A percentile compares a stretch with the other conserved stretches of the same genome.
These are phyloP conservation scores for Carex littledalei DNA, from an alignment of 176 grass and related monocot species.

Conservation along the genomic window DNA sequence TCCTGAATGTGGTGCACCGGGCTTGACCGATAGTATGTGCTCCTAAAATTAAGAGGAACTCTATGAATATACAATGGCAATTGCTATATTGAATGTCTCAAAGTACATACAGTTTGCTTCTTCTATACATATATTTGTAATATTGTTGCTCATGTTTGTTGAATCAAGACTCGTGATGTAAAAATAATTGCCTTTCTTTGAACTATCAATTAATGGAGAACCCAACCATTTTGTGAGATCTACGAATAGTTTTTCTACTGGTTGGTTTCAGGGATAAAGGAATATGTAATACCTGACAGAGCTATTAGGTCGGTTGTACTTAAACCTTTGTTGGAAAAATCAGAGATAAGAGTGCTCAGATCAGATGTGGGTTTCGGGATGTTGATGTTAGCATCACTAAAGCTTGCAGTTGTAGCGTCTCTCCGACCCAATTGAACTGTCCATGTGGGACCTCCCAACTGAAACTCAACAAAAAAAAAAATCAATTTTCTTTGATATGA, in stretches of 20 bases:
- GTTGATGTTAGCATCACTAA: conserved; percentile 29
- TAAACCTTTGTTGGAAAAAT: conserved; percentile 32
- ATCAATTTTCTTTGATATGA: neutral
- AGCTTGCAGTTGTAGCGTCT: conserved; percentile 37
- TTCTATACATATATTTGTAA: neutral
- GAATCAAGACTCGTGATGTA: neutral
- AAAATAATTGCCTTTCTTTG: neutral
- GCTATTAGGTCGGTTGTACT: conserved; percentile 27
- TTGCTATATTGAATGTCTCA: too few species aligned
- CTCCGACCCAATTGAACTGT: conserved; percentile 33
- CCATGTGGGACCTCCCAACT: conserved; percentile 41
- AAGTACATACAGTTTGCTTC: neutral
- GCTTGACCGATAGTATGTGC: conserved; percentile 65
- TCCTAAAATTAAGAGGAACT: conserved; percentile 26
- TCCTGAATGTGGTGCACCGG: conserved; percentile 49
- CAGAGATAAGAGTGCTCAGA: conserved; percentile 34
- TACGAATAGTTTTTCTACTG: neutral
- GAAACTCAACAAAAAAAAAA: neutral
- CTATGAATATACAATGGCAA: neutral
- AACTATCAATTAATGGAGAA: neutral
- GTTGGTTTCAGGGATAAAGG: neutral
- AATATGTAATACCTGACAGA: conserved; percentile 26
- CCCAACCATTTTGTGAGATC: neutral
- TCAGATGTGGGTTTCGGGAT: conserved; percentile 25
- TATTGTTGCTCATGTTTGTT: neutral